Conservation (phyloP, 495 filamentous ascomycete genomes). For the Aspergillus ostianus region DNA sequence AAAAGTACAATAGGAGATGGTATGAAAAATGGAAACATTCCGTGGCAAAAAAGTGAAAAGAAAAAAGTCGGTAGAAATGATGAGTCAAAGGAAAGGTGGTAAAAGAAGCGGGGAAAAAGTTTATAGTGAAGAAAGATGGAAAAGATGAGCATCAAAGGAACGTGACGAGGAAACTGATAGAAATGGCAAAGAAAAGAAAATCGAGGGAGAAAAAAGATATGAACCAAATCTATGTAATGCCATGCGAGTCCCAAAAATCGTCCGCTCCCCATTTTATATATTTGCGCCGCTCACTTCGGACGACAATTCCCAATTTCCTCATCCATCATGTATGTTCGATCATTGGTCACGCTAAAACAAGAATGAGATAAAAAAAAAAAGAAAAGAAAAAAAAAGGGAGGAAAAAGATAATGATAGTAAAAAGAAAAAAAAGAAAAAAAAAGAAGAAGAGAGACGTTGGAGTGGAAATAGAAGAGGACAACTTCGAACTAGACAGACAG, state of each 20-base stretch:
- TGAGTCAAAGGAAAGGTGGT: neutral
- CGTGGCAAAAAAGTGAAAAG: slow-evolving; percentile 18
- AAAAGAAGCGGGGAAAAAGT: slow-evolving; percentile 16
- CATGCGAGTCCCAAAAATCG: slow-evolving; percentile 47
- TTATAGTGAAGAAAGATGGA: slow-evolving; percentile 11
- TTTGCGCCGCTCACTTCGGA: slow-evolving; percentile 44
- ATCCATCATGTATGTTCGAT: slow-evolving; percentile 50
- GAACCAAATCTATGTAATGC: slow-evolving; percentile 49
- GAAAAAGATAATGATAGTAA: slow-evolving; percentile 26
- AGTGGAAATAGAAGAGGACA: slow-evolving; percentile 10
- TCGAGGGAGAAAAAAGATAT: slow-evolving; percentile 25
- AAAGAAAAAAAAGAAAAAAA: slow-evolving; percentile 31
- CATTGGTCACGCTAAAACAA: slow-evolving; percentile 53
- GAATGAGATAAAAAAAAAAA: slow-evolving; percentile 37
- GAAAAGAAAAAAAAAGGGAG: slow-evolving; percentile 21
- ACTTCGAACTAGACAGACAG: slow-evolving; percentile 5
- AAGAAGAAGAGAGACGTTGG: slow-evolving; percentile 21
- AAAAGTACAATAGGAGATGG: slow-evolving; percentile 39
- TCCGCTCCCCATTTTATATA: slow-evolving; percentile 47
- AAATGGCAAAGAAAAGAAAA: slow-evolving; percentile 18
- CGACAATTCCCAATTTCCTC: slow-evolving; percentile 41
- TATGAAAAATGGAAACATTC: slow-evolving; percentile 29
- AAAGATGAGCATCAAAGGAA: slow-evolving; percentile 18
- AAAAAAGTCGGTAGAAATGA: slow-evolving; percentile 17
- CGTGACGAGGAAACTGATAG: slow-evolving; percentile 11